Percentiles rank a stretch among this genome's conserved stretches.
Evolutionary conservation across 805 yeast species (phyloP).

Genomic region (Wickerhamomyces alni): DNA sequence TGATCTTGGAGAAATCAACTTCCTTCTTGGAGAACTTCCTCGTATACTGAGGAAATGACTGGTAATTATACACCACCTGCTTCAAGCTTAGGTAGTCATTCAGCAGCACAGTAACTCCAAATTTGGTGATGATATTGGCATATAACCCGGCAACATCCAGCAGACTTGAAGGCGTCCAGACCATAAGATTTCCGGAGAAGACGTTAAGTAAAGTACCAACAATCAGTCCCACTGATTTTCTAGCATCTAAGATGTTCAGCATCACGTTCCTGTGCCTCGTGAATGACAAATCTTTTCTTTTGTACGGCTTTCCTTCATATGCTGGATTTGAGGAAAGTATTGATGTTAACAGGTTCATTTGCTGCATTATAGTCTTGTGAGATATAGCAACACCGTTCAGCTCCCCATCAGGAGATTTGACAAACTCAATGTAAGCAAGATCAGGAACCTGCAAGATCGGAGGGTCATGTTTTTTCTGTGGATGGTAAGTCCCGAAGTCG

Average conservation of each 20-base stretch:
- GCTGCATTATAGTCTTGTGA: slow-evolving; percentile 82
- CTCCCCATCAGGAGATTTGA: slow-evolving; percentile 86
- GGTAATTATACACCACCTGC: slow-evolving; percentile 88
- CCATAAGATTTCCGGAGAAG: slow-evolving; percentile 74
- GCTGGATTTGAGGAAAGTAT: slow-evolving; percentile 62
- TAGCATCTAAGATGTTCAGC: slow-evolving; percentile 57
- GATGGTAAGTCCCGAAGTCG: slow-evolving; percentile 72
- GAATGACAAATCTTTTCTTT: slow-evolving; percentile 47
- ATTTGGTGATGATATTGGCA: slow-evolving; percentile 70
- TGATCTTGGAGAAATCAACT: slow-evolving; percentile 68
- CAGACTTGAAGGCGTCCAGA: slow-evolving; percentile 72
- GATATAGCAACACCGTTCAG: slow-evolving; percentile 89
- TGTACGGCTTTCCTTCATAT: slow-evolving; percentile 36
- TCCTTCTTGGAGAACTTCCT: slow-evolving; percentile 71
- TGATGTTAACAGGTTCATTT: slow-evolving; percentile 70
- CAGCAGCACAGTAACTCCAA: slow-evolving; percentile 64
- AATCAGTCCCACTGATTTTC: slow-evolving; percentile 82
- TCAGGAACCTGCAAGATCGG: slow-evolving; percentile 73
- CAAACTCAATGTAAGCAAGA: slow-evolving; percentile 88
- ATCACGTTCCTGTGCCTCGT: slow-evolving; percentile 47
- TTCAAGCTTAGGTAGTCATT: slow-evolving; percentile 87
- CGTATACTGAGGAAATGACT: slow-evolving; percentile 80
- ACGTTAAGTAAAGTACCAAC: slow-evolving; percentile 76
- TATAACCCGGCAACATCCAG: slow-evolving; percentile 81
- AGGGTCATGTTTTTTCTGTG: slow-evolving; percentile 48